Evolutionary conservation across 2,329 filamentous ascomycete species (phyloP).

Genomic region (Verticillium nonalfalfae): DNA sequence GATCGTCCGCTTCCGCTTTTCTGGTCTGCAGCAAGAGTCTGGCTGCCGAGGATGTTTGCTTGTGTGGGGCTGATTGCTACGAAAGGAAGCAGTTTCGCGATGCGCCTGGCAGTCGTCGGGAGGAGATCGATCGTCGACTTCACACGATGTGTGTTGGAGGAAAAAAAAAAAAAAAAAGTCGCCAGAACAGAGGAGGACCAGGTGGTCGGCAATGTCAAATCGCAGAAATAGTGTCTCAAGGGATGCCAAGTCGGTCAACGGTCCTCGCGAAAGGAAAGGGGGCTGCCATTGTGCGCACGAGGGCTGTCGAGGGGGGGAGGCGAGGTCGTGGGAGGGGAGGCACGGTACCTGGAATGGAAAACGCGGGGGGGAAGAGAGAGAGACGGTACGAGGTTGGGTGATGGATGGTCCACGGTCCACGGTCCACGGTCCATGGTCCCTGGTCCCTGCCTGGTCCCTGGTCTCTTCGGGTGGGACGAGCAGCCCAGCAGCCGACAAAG

Average conservation of each 20-base stretch:
- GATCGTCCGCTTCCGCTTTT: background rate
- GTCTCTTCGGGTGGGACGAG: background rate
- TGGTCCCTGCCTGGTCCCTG: background rate
- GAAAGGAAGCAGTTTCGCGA: background rate
- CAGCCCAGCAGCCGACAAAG: background rate
- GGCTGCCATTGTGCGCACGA: constrained; percentile 9
- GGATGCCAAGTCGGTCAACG: constrained; percentile 9
- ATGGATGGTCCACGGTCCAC: no score
- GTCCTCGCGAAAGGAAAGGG: constrained; percentile 9
- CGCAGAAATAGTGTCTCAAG: constrained; percentile 6
- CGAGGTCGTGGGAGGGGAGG: constrained; percentile 3
- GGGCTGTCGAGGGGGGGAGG: constrained; percentile 8
- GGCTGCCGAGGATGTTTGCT: no score
- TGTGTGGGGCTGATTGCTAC: no score
- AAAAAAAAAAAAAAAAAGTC: no score
- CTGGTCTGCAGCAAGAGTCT: no score
- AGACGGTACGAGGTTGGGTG: background rate
- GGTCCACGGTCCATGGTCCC: no score
- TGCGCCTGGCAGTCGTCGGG: background rate
- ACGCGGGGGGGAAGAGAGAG: background rate
- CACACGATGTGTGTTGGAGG: background rate
- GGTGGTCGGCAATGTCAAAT: background rate
- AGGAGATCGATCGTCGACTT: background rate
- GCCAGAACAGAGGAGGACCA: background rate
- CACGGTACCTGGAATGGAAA: background rate